Base-by-base conservation (phyloP, 2,329 filamentous ascomycete species). In the Ascochyta rabiei region DNA sequence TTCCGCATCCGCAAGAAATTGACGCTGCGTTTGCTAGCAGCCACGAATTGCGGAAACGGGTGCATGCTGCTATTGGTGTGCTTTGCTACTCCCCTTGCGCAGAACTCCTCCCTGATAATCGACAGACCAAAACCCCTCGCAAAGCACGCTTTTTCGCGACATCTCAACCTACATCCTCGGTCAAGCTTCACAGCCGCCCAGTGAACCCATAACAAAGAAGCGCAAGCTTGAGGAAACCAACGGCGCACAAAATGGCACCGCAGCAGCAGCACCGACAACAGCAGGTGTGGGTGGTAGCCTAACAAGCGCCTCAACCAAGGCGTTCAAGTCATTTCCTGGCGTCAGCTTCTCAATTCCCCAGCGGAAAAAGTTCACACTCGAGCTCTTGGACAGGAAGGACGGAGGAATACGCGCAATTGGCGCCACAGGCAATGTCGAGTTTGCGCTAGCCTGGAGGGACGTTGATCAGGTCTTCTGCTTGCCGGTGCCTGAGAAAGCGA, bases 401-500 rank as follows among this genome's bases (percentile, higher is more conserved):
- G 75, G 75, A 53, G 73, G 80, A 47, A 74, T 85, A 33, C 77
- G 81, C 38, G 81, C 78, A 24, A 72, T 79, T 53, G 81, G 81
- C 51, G 77, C 84, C 37, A 71, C 78, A 3, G 81, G 80, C 16
- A 79, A 77, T 38, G 75, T 86, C 38, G 83, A 85, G 60, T 83
- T 84, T 66, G 79, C 79, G 15, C 72, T 85, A 31, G 68, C 76
- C 0, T 76, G 82, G 75, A 72, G 74, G 49, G 76, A 79, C 52
- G 79, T 84, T 76, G 83, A 84, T 47, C 81, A 87, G 67, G 77
- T 84, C 44, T 78, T 87, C 60, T 86, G 84, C 62, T 76, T 88
- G 34, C 85, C 85, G 0, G 81, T 88, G 2, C 86, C 86, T 5
- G 86, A 88, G 63, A 88, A 87, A 66, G 80, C 84, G 4, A 82